A percentile compares a stretch with the other conserved stretches of the same genome.
These are phyloP conservation scores for Aspergillus ruber DNA, from an alignment of 2,329 filamentous ascomycete species.

Conservation along the genomic window DNA sequence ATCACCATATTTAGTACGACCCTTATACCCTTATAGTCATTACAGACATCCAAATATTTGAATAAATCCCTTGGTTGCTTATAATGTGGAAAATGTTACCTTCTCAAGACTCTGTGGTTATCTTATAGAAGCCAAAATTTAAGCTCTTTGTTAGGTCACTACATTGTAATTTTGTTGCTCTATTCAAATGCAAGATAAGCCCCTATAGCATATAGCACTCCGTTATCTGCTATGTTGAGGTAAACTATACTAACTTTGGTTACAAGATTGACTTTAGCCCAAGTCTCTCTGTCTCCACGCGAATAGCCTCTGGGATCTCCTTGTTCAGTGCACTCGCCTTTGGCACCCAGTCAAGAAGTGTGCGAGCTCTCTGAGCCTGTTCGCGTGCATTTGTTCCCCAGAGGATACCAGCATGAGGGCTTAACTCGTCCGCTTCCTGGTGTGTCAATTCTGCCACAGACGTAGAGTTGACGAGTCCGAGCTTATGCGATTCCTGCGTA, in stretches of 20 bases:
- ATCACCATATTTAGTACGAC: too few species aligned
- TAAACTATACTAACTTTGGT: not conserved
- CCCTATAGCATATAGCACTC: too few species aligned
- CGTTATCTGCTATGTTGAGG: not conserved
- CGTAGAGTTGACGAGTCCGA: constrained; percentile 14
- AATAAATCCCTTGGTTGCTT: too few species aligned
- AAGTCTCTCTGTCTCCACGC: constrained; percentile 14
- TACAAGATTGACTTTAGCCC: constrained; percentile 1
- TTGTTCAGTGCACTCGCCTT: constrained; percentile 13
- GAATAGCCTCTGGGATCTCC: constrained; percentile 19
- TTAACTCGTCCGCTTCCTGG: constrained; percentile 18
- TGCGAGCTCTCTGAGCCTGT: constrained; percentile 14
- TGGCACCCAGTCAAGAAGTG: constrained; percentile 20
- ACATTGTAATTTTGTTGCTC: too few species aligned
- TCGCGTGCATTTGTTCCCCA: constrained; percentile 26
- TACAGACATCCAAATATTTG: too few species aligned
- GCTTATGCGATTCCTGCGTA: constrained; percentile 13
- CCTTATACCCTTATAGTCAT: too few species aligned
- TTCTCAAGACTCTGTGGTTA: too few species aligned
- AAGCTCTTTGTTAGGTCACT: too few species aligned
- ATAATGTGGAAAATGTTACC: not conserved
- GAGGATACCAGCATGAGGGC: constrained; percentile 17
- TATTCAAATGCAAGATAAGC: too few species aligned
- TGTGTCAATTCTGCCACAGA: constrained; percentile 14
- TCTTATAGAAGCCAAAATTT: too few species aligned